phyloP scores from a whole-genome alignment of 768 basidiomycete species.

The Suillus subaureus region DNA sequence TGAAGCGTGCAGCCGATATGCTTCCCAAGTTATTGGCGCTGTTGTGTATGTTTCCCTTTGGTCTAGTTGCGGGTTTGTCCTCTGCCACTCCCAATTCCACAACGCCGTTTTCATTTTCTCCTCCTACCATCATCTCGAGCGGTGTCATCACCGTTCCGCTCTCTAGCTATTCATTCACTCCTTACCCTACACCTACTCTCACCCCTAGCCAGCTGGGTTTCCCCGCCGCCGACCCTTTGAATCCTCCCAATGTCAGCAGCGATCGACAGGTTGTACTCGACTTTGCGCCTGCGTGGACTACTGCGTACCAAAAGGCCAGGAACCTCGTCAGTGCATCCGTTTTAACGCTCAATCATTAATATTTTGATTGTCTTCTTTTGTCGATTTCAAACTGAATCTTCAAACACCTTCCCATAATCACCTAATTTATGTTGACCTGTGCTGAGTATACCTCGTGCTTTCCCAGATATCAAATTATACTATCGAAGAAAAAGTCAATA shows the following conservation, averaged over 20 bases:
- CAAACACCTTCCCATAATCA: background rate
- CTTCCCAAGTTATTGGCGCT: background rate
- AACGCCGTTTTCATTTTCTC: background rate
- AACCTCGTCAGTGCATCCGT: constrained; percentile 40
- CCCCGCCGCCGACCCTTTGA: constrained; percentile 49
- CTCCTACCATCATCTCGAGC: background rate
- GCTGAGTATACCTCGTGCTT: background rate
- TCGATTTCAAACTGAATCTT: background rate
- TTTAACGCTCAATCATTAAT: background rate
- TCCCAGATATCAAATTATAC: constrained; percentile 41
- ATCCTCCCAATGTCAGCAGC: constrained; percentile 51
- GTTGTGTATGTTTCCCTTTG: background rate
- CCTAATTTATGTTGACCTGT: background rate
- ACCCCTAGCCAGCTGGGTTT: constrained; percentile 50
- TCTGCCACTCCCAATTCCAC: background rate
- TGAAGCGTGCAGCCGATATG: background rate
- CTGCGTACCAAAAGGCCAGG: constrained; percentile 39
- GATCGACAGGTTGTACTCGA: constrained; percentile 38
- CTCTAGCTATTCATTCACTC: constrained; percentile 44
- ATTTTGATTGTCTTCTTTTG: background rate
- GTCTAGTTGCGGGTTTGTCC: background rate
- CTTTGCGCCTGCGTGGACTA: constrained; percentile 24
- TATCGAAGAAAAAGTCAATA: constrained; percentile 25
- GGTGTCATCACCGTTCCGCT: constrained; percentile 36
- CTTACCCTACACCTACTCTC: constrained; percentile 59